These are phyloP conservation scores for Physocladia obscura DNA, from an alignment of 192 early-diverging fungal species.

Conservation along the genomic window DNA sequence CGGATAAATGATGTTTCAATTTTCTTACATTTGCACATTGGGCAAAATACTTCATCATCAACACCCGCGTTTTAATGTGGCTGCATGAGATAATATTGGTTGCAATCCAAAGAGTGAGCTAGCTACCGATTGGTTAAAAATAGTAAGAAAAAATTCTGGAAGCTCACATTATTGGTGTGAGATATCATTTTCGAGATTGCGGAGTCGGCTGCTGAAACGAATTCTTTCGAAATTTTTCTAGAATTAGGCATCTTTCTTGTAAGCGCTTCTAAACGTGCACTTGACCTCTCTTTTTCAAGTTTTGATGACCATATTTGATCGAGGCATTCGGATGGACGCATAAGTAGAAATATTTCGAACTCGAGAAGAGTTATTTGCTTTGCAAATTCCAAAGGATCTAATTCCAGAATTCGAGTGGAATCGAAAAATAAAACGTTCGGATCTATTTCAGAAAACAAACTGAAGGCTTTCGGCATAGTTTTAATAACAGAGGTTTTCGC, in stretches of 20 bases:
- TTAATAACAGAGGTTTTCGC: too few species aligned
- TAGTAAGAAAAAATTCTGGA: not conserved
- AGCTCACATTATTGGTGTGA: conserved; percentile 55
- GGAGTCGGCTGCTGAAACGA: conserved; percentile 1
- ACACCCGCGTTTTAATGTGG: conserved; percentile 41
- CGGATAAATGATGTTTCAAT: not conserved
- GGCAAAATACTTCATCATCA: conserved; percentile 44
- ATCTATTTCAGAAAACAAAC: conserved; percentile 30
- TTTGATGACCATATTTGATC: conserved; percentile 60
- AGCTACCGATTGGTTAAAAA: not conserved
- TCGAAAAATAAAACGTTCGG: conserved; percentile 27
- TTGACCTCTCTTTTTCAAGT: conserved; percentile 41
- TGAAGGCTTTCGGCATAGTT: not conserved
- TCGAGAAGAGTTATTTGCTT: conserved; percentile 54
- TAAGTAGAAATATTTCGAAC: conserved; percentile 40
- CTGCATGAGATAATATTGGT: conserved; percentile 39
- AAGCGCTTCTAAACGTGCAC: not conserved
- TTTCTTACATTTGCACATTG: conserved; percentile 48
- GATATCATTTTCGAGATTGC: conserved; percentile 49
- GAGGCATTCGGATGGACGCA: conserved; percentile 51
- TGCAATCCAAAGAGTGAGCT: conserved; percentile 50
- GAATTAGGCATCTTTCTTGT: not conserved
- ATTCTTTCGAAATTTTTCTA: not conserved
- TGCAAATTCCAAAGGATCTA: conserved; percentile 58
- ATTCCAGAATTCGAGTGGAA: conserved; percentile 35